Evolutionary conservation across 306 rosid genomes (phyloP).

Genomic region (Canavalia gladiata): DNA sequence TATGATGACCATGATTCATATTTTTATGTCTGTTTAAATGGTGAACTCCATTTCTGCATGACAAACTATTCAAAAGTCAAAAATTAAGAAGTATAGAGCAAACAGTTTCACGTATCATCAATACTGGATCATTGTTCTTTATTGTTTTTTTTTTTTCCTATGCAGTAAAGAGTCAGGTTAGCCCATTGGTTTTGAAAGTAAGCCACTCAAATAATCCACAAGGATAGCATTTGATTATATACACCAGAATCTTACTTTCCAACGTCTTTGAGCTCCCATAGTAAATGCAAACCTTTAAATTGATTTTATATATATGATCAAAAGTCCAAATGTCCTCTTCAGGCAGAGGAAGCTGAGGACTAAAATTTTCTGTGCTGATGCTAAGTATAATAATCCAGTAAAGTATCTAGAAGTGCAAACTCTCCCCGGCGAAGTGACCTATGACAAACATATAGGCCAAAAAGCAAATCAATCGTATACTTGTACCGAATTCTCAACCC

Average conservation of each 20-base stretch:
- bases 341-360: neutral
- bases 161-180: neutral
- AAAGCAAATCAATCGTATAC: slow-evolving; percentile 23
- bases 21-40: neutral
- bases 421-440: slow-evolving; percentile 2
- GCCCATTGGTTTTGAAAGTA: neutral
- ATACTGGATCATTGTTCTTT: neutral
- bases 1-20: too few relatives aligned
- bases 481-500: slow-evolving; percentile 1
- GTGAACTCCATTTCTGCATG: neutral
- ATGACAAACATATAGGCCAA: slow-evolving; percentile 12
- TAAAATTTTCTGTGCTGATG: neutral
- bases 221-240: neutral
- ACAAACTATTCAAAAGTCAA: neutral
- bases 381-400: neutral
- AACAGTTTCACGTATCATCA: neutral
- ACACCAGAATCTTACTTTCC: neutral
- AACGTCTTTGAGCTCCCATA: neutral
- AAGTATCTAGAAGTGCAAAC: slow-evolving; percentile 32
- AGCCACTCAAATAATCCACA: neutral
- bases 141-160: neutral
- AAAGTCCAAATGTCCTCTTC: neutral
- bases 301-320: slow-evolving; percentile 7
- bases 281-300: slow-evolving; percentile 10
- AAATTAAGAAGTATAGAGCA: neutral